These are phyloP conservation scores for Brettanomyces naardenensis DNA, from an alignment of 805 yeast genomes.

Conservation along the genomic window DNA sequence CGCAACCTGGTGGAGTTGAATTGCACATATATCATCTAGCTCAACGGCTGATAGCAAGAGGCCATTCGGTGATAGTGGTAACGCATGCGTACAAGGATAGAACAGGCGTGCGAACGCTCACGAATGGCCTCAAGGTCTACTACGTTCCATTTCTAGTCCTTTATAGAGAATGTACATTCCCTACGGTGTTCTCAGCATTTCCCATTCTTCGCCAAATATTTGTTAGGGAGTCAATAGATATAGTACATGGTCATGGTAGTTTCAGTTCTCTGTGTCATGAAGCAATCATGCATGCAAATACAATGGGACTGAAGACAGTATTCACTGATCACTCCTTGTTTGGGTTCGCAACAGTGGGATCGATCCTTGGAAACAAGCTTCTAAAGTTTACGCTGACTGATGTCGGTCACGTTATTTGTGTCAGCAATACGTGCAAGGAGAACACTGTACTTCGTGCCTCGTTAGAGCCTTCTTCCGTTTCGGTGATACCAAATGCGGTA, in stretches of 20 bases:
- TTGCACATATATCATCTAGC: slow-evolving; percentile 89
- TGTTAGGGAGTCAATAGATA: slow-evolving; percentile 76
- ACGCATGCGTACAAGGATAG: slow-evolving; percentile 87
- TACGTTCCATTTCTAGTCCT: slow-evolving; percentile 77
- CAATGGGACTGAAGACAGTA: slow-evolving; percentile 88
- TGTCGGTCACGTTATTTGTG: slow-evolving; percentile 92
- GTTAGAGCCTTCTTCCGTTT: slow-evolving; percentile 65
- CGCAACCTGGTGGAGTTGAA: slow-evolving; percentile 98
- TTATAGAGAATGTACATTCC: slow-evolving; percentile 80
- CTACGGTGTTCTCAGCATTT: slow-evolving; percentile 82
- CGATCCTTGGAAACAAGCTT: slow-evolving; percentile 80
- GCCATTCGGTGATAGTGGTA: slow-evolving; percentile 78
- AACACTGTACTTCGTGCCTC: slow-evolving; percentile 86
- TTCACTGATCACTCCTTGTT: slow-evolving; percentile 94
- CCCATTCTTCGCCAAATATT: slow-evolving; percentile 81
- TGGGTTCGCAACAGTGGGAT: slow-evolving; percentile 82
- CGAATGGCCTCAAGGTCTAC: slow-evolving; percentile 90
- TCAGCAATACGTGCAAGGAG: slow-evolving; percentile 93
- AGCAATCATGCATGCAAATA: slow-evolving; percentile 81
- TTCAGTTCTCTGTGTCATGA: slow-evolving; percentile 83
- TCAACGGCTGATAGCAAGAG: slow-evolving; percentile 67
- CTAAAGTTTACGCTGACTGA: slow-evolving; percentile 78
- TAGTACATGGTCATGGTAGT: slow-evolving; percentile 94
- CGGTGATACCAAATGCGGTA: slow-evolving; percentile 96
- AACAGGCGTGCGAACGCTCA: slow-evolving; percentile 70